These are phyloP conservation scores for Saksenaea oblongispora DNA, from an alignment of 371 early-diverging fungal genomes.

Conservation along the genomic window DNA sequence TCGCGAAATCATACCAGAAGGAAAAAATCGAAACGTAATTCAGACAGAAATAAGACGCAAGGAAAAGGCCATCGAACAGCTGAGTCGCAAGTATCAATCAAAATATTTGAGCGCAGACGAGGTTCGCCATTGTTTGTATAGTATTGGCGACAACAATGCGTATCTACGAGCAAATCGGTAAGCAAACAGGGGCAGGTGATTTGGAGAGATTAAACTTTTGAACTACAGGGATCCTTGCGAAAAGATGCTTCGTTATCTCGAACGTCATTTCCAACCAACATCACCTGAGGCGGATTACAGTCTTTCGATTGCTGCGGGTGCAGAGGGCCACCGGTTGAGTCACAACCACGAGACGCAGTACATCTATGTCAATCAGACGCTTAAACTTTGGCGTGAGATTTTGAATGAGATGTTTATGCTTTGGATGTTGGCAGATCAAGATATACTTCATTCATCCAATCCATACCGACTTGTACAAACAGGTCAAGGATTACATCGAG, in stretches of 20 bases:
- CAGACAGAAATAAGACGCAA: slow-evolving; percentile 89
- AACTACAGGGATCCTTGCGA: slow-evolving; percentile 88
- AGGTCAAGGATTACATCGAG: slow-evolving; percentile 94
- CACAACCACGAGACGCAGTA: slow-evolving; percentile 93
- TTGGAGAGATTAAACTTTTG: slow-evolving; percentile 2
- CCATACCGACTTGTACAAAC: slow-evolving; percentile 90
- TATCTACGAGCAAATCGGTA: slow-evolving; percentile 84
- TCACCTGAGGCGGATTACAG: slow-evolving; percentile 60
- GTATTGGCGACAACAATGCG: slow-evolving; percentile 96
- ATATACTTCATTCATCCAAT: slow-evolving; percentile 72
- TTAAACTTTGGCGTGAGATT: slow-evolving; percentile 94
- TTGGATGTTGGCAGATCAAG: slow-evolving; percentile 90
- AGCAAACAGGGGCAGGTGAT: slow-evolving; percentile 1
- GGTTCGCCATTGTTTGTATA: slow-evolving; percentile 87
- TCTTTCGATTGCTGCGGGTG: slow-evolving; percentile 83
- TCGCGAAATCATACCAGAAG: slow-evolving; percentile 84
- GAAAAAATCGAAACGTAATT: slow-evolving; percentile 74
- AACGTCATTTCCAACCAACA: slow-evolving; percentile 64
- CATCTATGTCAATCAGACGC: slow-evolving; percentile 91
- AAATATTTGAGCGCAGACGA: slow-evolving; percentile 60
- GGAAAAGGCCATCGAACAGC: slow-evolving; percentile 85
- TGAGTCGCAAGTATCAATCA: slow-evolving; percentile 80
- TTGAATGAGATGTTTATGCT: slow-evolving; percentile 96
- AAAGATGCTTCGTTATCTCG: slow-evolving; percentile 83
- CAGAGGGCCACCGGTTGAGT: slow-evolving; percentile 86